Conservation (phyloP, 495 filamentous ascomycete genomes). For the Talaromyces adpressus region DNA sequence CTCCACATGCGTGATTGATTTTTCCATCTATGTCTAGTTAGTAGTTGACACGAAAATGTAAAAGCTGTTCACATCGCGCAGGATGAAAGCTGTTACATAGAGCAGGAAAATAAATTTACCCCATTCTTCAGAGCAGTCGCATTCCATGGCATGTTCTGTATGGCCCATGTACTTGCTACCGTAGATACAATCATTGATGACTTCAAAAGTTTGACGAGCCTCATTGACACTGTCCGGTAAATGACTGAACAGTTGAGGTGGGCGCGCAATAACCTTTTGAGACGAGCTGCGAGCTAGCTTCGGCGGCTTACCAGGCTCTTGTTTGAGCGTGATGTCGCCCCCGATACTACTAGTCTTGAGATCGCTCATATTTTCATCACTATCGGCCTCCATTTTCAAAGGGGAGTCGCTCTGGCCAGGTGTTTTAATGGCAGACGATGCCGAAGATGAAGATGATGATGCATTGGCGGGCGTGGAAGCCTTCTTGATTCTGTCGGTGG, state of each 20-base stretch:
- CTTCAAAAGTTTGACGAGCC: slow-evolving; percentile 67
- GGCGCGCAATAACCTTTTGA: slow-evolving; percentile 55
- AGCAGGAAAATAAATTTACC: slow-evolving; percentile 50
- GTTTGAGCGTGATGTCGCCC: slow-evolving; percentile 54
- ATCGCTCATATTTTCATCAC: slow-evolving; percentile 4
- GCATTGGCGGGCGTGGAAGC: neutral
- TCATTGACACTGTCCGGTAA: slow-evolving; percentile 69
- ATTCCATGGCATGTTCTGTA: slow-evolving; percentile 89
- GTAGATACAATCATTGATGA: slow-evolving; percentile 79
- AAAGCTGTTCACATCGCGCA: neutral
- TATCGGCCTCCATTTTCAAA: slow-evolving; percentile 23
- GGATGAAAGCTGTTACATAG: neutral
- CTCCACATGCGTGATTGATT: slow-evolving; percentile 79
- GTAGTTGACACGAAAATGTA: slow-evolving; percentile 9
- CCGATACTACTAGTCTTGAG: slow-evolving; percentile 36
- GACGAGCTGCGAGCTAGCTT: slow-evolving; percentile 71
- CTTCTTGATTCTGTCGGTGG: neutral
- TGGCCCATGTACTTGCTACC: slow-evolving; percentile 81
- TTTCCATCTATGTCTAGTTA: slow-evolving; percentile 8
- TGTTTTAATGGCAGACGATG: slow-evolving; percentile 25
- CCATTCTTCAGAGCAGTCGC: slow-evolving; percentile 93
- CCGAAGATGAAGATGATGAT: neutral
- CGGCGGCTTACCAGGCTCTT: slow-evolving; percentile 59
- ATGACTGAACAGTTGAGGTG: slow-evolving; percentile 59
- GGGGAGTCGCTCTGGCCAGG: slow-evolving; percentile 25